Evolutionary conservation across 2,329 filamentous ascomycete species (phyloP).

Genomic region (Metarhizium humberi): DNA sequence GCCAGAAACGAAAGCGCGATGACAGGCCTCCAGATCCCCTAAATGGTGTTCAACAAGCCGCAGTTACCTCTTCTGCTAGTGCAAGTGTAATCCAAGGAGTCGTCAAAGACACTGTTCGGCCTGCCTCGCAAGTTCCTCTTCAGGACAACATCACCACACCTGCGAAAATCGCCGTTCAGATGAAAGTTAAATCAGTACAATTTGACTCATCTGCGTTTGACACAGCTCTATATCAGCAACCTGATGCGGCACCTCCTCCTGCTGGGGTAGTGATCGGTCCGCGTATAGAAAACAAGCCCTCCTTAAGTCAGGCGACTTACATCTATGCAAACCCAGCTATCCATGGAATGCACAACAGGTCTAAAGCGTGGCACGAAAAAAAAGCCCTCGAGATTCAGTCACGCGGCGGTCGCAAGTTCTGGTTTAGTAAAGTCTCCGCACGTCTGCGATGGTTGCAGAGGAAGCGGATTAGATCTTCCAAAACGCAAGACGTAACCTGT

Average conservation of each 20-base stretch:
- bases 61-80: not conserved
- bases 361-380: constrained; percentile 33
- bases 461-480: constrained; percentile 10
- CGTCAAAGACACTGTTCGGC: not conserved
- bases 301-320: constrained; percentile 24
- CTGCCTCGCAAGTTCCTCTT: not conserved
- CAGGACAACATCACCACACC: not conserved
- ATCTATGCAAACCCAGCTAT: constrained; percentile 40
- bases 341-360: constrained; percentile 34
- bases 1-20: not conserved
- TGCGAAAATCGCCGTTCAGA: not conserved
- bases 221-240: constrained; percentile 28
- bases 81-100: not conserved
- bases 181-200: not conserved
- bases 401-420: constrained; percentile 39
- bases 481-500: not conserved
- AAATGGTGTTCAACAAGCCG: not conserved
- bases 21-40: not conserved
- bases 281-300: not conserved
- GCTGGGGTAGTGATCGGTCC: constrained; percentile 9
- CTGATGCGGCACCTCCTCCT: constrained; percentile 14
- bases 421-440: constrained; percentile 35
- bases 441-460: constrained; percentile 25
- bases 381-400: constrained; percentile 41
- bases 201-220: constrained; percentile 24